Conservation (phyloP, 176 grass and related monocot species). For the Typha latifolia region DNA sequence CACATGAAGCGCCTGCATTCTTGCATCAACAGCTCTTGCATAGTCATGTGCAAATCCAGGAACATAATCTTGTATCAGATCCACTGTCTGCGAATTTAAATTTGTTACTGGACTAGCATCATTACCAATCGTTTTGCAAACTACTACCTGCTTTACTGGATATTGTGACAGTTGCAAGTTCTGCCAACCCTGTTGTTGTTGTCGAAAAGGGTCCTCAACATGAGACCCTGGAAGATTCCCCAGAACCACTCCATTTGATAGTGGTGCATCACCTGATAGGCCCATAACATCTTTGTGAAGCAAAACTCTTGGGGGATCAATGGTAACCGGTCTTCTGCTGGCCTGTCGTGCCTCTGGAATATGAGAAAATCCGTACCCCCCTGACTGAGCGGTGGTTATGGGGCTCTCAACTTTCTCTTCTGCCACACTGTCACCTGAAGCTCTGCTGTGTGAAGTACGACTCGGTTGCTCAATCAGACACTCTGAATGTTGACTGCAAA, state of each 20-base stretch:
- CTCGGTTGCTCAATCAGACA: constrained; percentile 31
- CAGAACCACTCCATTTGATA: constrained; percentile 39
- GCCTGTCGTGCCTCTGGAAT: constrained; percentile 21
- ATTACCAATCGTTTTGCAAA: constrained; percentile 11
- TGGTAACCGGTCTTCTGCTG: constrained; percentile 23
- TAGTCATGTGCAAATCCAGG: constrained; percentile 39
- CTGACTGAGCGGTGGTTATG: constrained; percentile 18
- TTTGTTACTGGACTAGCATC: constrained; percentile 34
- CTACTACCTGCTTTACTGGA: constrained; percentile 18
- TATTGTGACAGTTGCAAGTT: constrained; percentile 33
- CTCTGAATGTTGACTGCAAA: constrained; percentile 47
- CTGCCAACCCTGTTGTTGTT: constrained; percentile 38
- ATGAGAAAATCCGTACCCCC: not conserved
- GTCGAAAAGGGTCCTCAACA: constrained; percentile 32
- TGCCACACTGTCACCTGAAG: constrained; percentile 15
- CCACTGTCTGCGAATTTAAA: constrained; percentile 29
- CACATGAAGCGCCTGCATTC: constrained; percentile 55
- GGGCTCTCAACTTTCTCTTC: constrained; percentile 28
- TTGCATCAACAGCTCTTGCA: constrained; percentile 39
- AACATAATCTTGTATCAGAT: constrained; percentile 41
- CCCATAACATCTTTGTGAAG: constrained; percentile 28
- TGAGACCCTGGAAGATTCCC: constrained; percentile 24
- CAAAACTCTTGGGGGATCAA: constrained; percentile 24
- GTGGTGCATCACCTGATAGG: constrained; percentile 23
- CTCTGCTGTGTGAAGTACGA: constrained; percentile 26